Evolutionary conservation across 1,139 yeast species (phyloP), one percentile per base, ranked within the genome.

Genomic region (Debaryomyces nepalensis): DNA sequence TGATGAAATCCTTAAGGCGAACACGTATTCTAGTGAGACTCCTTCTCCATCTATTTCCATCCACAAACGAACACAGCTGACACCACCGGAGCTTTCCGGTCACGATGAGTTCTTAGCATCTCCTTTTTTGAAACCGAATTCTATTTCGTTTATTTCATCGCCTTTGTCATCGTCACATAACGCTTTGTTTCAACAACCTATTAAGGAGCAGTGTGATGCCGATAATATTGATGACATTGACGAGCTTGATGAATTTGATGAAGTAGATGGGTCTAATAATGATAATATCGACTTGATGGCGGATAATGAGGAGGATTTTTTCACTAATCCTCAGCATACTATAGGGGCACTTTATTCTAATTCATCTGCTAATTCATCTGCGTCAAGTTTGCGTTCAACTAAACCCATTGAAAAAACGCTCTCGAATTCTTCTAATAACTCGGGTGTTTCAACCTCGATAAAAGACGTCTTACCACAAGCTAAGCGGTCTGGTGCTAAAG

Each of bases 1-100:
- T 43, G 87, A 82, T 53, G 80, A 79, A 42, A 82, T 82, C 10
- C 62, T 78, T 12, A 74, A 73, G 45, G 69, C 73, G 5, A 66
- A 64, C 50, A 48, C 64, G 38, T 70, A 68, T 42, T 61, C 65
- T 16, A 64, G 66, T 5, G 59, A 48, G 37, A 39, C 43, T 16
- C 39, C 8, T 3, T 16, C 22, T 10, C 20, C 30, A 5, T 18
- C 31, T 12, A 29, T 16, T 5, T 23, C 43, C 35, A 46, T 57
- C 20, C 80, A 73, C 51, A 66, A 75, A 54, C 62, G 79, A 48
- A 63, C 78, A 1, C 81, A 75, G 53, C 71, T 73, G 51, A 79
- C 79, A 1, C 81, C 81, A 2, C 77, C 57, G 8, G 59, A 59
- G 20, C 47, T 44, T 24, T 41, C 51, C n/a, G 43, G 39, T 7